A percentile compares a stretch with the other conserved stretches of the same genome.
Evolutionary conservation across 768 basidiomycete genomes (phyloP).

Genomic region (Lactarius evosmus): DNA sequence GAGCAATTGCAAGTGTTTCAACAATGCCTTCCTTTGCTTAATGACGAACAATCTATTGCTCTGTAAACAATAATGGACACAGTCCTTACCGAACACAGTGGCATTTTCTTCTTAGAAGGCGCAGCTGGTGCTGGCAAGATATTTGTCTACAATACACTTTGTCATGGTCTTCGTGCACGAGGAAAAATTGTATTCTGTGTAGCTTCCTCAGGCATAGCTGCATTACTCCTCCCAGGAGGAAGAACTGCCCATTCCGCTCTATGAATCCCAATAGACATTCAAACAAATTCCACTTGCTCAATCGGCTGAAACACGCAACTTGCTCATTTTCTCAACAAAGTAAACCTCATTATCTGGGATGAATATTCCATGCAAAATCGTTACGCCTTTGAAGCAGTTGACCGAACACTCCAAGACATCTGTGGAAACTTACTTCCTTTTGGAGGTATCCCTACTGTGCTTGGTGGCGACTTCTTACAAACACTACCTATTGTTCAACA

Average conservation of each 20-base stretch:
- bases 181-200: constrained; percentile 47
- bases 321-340: constrained; percentile 36
- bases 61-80: no score
- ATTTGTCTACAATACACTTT: background rate
- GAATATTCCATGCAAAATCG: constrained; percentile 42
- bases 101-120: background rate
- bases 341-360: constrained; percentile 46
- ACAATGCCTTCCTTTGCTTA: no score
- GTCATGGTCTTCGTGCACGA: no score
- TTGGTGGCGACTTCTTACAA: no score
- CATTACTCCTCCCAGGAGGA: constrained; percentile 43
- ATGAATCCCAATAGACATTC: constrained; percentile 41
- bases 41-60: no score
- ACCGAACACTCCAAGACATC: no score
- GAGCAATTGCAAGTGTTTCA: no score
- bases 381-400: constrained; percentile 17
- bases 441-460: no score
- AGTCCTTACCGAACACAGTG: no score
- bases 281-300: constrained; percentile 31
- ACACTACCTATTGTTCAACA: no score
- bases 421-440: no score
- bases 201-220: constrained; percentile 49
- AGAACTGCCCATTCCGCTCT: constrained; percentile 47
- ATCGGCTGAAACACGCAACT: constrained; percentile 30
- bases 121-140: background rate